These are phyloP conservation scores for Erodium texanum DNA, from an alignment of 441 rosid genomes.

Conservation along the genomic window DNA sequence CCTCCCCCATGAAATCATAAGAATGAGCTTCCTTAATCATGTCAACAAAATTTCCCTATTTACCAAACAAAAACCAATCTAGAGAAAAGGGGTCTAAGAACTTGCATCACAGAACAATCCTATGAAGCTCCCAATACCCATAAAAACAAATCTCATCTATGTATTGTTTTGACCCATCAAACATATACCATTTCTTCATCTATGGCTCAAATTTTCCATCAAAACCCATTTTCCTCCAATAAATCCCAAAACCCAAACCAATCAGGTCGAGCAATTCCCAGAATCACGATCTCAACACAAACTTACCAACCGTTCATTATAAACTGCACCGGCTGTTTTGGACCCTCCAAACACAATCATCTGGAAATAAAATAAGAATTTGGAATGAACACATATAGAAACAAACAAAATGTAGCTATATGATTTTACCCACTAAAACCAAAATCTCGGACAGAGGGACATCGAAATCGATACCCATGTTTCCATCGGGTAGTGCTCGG, in stretches of 20 bases:
- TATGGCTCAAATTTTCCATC: constrained; percentile 17
- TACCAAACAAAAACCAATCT: constrained; percentile 21
- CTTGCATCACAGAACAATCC: constrained; percentile 16
- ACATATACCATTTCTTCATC: constrained; percentile 16
- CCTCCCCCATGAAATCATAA: constrained; percentile 26
- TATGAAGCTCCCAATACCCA: constrained; percentile 29
- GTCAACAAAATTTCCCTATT: constrained; percentile 19
- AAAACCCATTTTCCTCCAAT: background rate
- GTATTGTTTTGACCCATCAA: constrained; percentile 30
- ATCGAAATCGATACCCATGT: background rate
- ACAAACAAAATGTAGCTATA: background rate
- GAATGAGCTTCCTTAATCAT: constrained; percentile 28
- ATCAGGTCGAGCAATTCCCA: constrained; percentile 10
- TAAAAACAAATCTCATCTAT: constrained; percentile 26
- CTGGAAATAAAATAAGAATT: constrained; percentile 17
- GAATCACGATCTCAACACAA: background rate
- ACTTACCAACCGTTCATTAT: background rate
- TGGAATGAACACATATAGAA: background rate
- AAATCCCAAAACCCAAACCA: constrained; percentile 5
- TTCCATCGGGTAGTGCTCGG: background rate
- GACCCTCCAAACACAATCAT: constrained; percentile 23
- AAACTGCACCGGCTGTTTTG: constrained; percentile 8
- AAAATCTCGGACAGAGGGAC: background rate
- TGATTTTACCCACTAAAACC: background rate
- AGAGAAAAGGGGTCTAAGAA: constrained; percentile 14